phyloP scores from a whole-genome alignment of 495 filamentous ascomycete species.

The Parmelia sp. region DNA sequence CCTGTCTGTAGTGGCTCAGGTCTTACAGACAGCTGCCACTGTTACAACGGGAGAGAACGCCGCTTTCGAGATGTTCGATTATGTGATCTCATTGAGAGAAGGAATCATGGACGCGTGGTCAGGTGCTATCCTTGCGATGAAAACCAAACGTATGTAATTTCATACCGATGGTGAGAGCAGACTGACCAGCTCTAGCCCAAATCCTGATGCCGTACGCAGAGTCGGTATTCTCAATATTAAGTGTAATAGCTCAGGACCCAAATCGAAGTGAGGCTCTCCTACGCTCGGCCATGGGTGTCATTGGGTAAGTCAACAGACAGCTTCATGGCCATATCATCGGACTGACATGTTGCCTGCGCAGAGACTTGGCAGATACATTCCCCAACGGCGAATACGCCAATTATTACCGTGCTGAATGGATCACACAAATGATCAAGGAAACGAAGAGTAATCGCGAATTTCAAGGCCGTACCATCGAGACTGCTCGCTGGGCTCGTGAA shows the following conservation, averaged over 20 bases:
- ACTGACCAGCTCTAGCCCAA: slow-evolving; percentile 43
- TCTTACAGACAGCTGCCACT: slow-evolving; percentile 83
- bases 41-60: slow-evolving; percentile 67
- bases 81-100: slow-evolving; percentile 87
- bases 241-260: slow-evolving; percentile 68
- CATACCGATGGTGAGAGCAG: not conserved
- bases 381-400: slow-evolving; percentile 78
- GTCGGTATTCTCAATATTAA: slow-evolving; percentile 83
- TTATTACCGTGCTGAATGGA: slow-evolving; percentile 85
- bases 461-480: slow-evolving; percentile 75
- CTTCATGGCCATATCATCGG: slow-evolving; percentile 11
- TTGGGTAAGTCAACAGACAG: slow-evolving; percentile 62
- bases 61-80: slow-evolving; percentile 87
- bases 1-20: slow-evolving; percentile 81
- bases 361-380: slow-evolving; percentile 90
- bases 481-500: slow-evolving; percentile 94
- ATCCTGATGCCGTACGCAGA: slow-evolving; percentile 70
- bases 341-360: slow-evolving; percentile 45
- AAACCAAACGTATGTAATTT: slow-evolving; percentile 61
- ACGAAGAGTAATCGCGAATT: slow-evolving; percentile 79
- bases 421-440: slow-evolving; percentile 80
- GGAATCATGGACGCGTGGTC: slow-evolving; percentile 99
- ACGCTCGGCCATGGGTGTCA: slow-evolving; percentile 88
- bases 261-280: slow-evolving; percentile 88
- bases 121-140: slow-evolving; percentile 89